Percentiles rank a stretch among this genome's conserved stretches.
These are phyloP conservation scores for Inga leiocalycina DNA, from an alignment of 306 rosid genomes.

Conservation along the genomic window DNA sequence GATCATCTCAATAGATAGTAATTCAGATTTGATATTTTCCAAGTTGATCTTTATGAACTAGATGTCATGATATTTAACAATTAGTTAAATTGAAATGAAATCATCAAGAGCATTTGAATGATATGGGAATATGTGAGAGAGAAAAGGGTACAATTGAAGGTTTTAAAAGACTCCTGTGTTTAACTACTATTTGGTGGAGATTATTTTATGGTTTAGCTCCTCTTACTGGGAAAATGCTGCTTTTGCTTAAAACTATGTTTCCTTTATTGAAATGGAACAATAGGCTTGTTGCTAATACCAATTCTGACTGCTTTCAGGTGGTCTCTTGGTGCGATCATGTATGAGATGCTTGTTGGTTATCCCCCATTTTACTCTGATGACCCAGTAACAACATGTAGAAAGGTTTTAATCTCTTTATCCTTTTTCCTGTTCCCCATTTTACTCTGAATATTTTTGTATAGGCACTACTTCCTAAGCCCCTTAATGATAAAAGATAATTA, in stretches of 20 bases:
- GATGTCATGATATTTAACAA: neutral
- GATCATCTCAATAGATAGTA: neutral
- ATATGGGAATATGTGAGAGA: neutral
- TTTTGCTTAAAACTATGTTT: slow-evolving; percentile 2
- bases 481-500: neutral
- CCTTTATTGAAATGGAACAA: slow-evolving; percentile 3
- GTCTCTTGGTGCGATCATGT: slow-evolving; percentile 98
- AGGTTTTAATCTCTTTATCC: slow-evolving; percentile 49
- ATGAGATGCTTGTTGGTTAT: slow-evolving; percentile 95
- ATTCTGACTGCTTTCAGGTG: slow-evolving; percentile 68
- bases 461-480: neutral
- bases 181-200: neutral
- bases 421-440: neutral
- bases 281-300: slow-evolving; percentile 17
- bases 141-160: neutral
- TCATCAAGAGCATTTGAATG: neutral
- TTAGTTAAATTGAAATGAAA: neutral
- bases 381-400: slow-evolving; percentile 93
- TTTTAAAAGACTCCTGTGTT: neutral
- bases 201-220: slow-evolving; percentile 6
- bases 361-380: slow-evolving; percentile 96
- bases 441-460: neutral
- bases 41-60: slow-evolving; percentile 3
- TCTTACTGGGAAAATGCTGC: neutral
- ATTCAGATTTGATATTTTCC: neutral